Conservation (phyloP, 257 asterid genomes). For the Ophiorrhiza pumila region DNA sequence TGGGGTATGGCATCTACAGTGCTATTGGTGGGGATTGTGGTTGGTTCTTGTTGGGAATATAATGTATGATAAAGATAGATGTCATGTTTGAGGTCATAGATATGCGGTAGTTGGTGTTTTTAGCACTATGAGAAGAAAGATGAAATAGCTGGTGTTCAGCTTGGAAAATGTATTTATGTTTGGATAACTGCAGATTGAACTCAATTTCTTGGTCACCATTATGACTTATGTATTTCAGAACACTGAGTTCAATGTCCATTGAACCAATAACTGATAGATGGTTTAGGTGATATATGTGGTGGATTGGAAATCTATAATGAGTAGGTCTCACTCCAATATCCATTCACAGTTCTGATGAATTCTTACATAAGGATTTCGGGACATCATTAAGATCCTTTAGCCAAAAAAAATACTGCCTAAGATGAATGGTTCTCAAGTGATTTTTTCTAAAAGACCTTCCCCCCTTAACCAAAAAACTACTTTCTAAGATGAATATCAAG, state of each 20-base stretch:
- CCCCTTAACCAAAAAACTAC: neutral
- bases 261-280: neutral
- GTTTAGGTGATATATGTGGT: neutral
- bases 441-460: neutral
- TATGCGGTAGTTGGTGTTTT: neutral
- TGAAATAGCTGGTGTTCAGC: neutral
- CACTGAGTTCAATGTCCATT: neutral
- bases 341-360: no score
- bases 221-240: neutral
- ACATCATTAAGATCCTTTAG: neutral
- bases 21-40: neutral
- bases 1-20: neutral
- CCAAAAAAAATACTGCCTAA: neutral
- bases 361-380: neutral
- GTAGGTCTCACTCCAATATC: neutral
- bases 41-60: neutral
- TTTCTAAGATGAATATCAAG: neutral
- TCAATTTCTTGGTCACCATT: neutral
- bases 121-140: neutral
- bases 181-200: neutral
- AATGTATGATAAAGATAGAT: neutral
- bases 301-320: no score
- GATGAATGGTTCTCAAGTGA: neutral
- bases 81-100: neutral
- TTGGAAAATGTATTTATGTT: neutral